These are phyloP conservation scores for Boletus subparvulus DNA, from an alignment of 768 basidiomycete species.

Conservation along the genomic window DNA sequence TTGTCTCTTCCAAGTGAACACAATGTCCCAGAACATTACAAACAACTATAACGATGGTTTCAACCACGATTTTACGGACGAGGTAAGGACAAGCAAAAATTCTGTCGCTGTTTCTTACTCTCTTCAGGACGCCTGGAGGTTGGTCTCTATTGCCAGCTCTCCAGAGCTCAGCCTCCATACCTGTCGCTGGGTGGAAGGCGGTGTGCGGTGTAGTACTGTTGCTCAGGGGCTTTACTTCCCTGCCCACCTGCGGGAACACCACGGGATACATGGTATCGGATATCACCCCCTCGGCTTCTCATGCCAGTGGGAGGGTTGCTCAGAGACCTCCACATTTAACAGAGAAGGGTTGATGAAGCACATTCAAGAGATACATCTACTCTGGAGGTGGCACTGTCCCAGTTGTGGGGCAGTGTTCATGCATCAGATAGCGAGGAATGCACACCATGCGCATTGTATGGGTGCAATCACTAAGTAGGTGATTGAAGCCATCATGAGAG, in stretches of 20 bases:
- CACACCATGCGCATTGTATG: slow-evolving; percentile 17
- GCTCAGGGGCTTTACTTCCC: slow-evolving; percentile 20
- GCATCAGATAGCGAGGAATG: slow-evolving; percentile 16
- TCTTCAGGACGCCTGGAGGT: slow-evolving; percentile 23
- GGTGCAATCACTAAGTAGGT: background rate
- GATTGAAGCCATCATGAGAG: background rate
- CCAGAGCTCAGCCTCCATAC: slow-evolving; percentile 26
- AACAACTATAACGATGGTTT: slow-evolving; percentile 20
- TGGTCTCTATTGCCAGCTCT: slow-evolving; percentile 29
- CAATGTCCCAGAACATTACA: slow-evolving; percentile 22
- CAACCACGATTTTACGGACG: slow-evolving; percentile 32
- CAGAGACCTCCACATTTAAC: slow-evolving; percentile 16
- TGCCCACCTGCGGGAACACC: slow-evolving; percentile 19
- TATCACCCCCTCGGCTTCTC: slow-evolving; percentile 8
- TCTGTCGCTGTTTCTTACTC: slow-evolving; percentile 5
- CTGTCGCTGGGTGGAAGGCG: slow-evolving; percentile 23
- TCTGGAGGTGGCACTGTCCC: slow-evolving; percentile 27
- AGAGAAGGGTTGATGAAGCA: slow-evolving; percentile 25
- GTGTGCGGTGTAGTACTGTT: slow-evolving; percentile 9
- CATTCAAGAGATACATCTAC: slow-evolving; percentile 26
- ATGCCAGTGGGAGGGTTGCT: slow-evolving; percentile 28
- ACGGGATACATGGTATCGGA: slow-evolving; percentile 16
- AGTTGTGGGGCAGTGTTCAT: slow-evolving; percentile 22
- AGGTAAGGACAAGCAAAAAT: slow-evolving; percentile 14
- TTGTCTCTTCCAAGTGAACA: background rate